Percentiles rank a stretch among this genome's conserved stretches.
phyloP scores from a whole-genome alignment of 176 grass and related monocot genomes.

The Triticum urartu region DNA sequence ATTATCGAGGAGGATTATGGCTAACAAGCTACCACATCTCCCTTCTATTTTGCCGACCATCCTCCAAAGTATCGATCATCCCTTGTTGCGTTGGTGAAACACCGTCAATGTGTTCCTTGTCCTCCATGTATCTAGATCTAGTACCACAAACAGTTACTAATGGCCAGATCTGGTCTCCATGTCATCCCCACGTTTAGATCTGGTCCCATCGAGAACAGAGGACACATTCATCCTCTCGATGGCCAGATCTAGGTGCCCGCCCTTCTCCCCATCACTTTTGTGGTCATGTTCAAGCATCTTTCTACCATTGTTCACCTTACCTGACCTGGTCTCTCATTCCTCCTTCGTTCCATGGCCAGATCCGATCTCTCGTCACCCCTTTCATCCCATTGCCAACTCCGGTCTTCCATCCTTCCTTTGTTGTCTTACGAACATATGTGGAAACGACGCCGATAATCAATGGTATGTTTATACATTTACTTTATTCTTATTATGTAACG shows the following conservation, averaged over 20 bases:
- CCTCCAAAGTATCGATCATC: background rate
- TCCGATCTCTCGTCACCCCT: background rate
- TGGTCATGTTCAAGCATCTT: background rate
- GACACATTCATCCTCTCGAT: background rate
- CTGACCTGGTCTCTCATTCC: too few relatives aligned
- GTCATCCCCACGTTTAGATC: background rate
- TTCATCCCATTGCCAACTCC: background rate
- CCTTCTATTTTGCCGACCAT: background rate
- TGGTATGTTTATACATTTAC: too few relatives aligned
- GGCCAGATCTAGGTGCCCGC: too few relatives aligned
- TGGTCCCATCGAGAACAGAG: background rate
- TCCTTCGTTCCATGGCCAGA: background rate
- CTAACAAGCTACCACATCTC: background rate
- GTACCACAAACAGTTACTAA: fast-evolving
- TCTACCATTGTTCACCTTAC: background rate
- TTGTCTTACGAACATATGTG: background rate
- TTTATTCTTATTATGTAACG: too few relatives aligned
- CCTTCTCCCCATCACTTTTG: background rate
- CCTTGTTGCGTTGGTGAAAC: background rate
- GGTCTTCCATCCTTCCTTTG: background rate
- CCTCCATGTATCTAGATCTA: background rate
- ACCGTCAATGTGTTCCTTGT: background rate
- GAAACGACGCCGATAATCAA: background rate
- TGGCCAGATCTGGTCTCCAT: background rate
- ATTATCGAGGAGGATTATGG: too few relatives aligned